Evolutionary conservation across 441 rosid species (phyloP), one percentile per base, ranked within the genome.

Genomic region (Populus trichocarpa): DNA sequence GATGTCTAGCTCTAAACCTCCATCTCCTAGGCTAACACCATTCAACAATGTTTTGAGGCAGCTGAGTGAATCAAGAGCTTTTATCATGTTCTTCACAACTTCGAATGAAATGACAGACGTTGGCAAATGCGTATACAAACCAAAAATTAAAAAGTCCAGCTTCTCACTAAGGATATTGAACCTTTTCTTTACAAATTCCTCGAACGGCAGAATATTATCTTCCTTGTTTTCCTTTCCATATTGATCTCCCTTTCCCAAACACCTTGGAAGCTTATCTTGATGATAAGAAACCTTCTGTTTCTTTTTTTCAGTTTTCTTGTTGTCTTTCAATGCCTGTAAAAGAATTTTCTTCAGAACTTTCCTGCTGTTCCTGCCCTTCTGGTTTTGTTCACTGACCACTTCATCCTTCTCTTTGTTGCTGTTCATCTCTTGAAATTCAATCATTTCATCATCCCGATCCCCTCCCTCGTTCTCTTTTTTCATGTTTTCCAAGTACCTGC

Each of bases 71-170:
- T 65, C 46, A 8, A 75, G 73, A 69, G 76, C 59, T 35, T 0
- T n/a, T 18, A 40, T 2, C 86, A 87, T 79, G 5, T 75, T 72
- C 12, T 76, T 76, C 0, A 78, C 82, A 11, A 78, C 72, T 3
- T 20, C 61, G 38, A 59, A 68, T 50, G 84, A 72, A 66, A 85
- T 77, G 22, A 69, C 1, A 18, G 71, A 2, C 8, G 87, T 79
- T 50, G 89, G 90, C 42, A 88, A 59, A 66, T 86, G 89, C 30
- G 74, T 71, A 10, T 30, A 79, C 77, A 86, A 32, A 78, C 78
- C 82, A 12, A 68, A 12, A 32, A 79, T 82, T 33, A 80, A 83
- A 46, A 14, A 2, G 1, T 79, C 30, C 75, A 86, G 66, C 42
- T 59, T 42, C 18, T 26, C 16, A 3, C 69, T 32, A 20, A 77